Conservation (phyloP, 2,329 filamentous ascomycete species). For the Trichoderma sp. region DNA sequence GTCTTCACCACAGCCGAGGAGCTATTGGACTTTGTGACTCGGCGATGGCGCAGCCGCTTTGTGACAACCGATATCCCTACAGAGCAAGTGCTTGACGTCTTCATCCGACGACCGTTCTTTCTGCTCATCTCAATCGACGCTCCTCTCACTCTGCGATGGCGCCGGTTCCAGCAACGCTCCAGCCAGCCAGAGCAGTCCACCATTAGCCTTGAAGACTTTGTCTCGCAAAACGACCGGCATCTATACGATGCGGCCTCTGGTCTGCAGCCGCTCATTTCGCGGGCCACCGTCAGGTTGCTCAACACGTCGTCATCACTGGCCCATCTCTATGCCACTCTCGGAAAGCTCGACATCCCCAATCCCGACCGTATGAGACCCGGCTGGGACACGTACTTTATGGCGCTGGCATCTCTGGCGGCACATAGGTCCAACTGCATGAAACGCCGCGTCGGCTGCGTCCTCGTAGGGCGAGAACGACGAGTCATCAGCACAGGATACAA, state of each 20-base stretch:
- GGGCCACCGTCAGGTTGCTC: slow-evolving; percentile 81
- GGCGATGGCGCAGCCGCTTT: slow-evolving; percentile 80
- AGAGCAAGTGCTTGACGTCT: slow-evolving; percentile 71
- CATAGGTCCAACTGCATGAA: slow-evolving; percentile 98
- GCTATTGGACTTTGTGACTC: slow-evolving; percentile 84
- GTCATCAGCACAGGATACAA: slow-evolving; percentile 98
- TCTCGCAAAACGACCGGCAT: slow-evolving; percentile 67
- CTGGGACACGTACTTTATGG: slow-evolving; percentile 99
- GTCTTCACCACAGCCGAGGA: slow-evolving; percentile 65
- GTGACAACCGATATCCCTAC: slow-evolving; percentile 83
- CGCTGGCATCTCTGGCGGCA: slow-evolving; percentile 87
- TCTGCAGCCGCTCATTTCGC: slow-evolving; percentile 75
- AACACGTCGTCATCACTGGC: slow-evolving; percentile 77
- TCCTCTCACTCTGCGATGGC: slow-evolving; percentile 81
- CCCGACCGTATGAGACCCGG: slow-evolving; percentile 79
- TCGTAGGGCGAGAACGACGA: slow-evolving; percentile 77
- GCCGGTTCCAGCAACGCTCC: slow-evolving; percentile 63
- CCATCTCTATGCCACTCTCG: slow-evolving; percentile 72
- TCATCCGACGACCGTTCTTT: slow-evolving; percentile 86
- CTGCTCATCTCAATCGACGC: slow-evolving; percentile 90
- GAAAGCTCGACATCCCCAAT: slow-evolving; percentile 75
- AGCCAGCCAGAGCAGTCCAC: slow-evolving; percentile 32
- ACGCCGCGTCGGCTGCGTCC: slow-evolving; percentile 88
- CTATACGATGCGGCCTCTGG: slow-evolving; percentile 70
- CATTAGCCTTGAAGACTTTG: slow-evolving; percentile 59